Evolutionary conservation across 23 red algal genomes (phyloP), one percentile per base, ranked within the genome.

Genomic region (Pyropia haitanensis): DNA sequence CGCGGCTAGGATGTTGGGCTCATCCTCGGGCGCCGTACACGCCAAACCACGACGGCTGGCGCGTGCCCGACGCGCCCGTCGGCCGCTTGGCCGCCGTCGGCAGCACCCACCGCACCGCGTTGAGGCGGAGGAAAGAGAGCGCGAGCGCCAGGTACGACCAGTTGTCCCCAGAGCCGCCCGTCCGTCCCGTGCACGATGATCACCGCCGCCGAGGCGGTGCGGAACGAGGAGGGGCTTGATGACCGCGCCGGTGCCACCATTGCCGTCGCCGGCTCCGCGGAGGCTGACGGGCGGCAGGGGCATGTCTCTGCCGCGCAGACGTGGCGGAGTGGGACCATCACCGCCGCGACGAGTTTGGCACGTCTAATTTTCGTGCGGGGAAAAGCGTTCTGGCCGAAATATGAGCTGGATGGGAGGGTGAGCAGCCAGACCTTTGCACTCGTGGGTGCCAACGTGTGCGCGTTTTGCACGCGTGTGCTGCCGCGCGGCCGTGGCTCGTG

Each of bases 101-200:
- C 22, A 95, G 72, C 32, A 95, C 65, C 30, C 84, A 78, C 49
- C 82, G 81, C 46, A 80, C 79, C 21, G 70, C 72, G 15, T 70
- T 74, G 63, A 84, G 79, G 1, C 78, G 55, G 34, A 93, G 78
- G 18, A 73, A 62, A n/a, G 78, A 77, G 34, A 93, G 32, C 17
- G 63, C 79, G 6, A 79, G 49, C 39, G 56, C 62, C 27, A 77
- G 49, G 20, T 67, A 64, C 22, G 53, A 65, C 90, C 90, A 95
- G 32, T 71, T 81, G 28, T 95, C 81, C 15, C 80, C 90, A 48
- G 80, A 81, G 28, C 71, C 75, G 72, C 90, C 90, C 29, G 87
- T n/a, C n/a, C n/a, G n/a, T 61, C 8, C 90, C 90, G 53, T 95
- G 90, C n/a, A 95, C n/a, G 16, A 86, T 65, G 32, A 95, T 82